Percentiles rank a stretch among this genome's conserved stretches.
Conservation (phyloP, 805 yeast species). For the Pichia nanzhaoensis region DNA sequence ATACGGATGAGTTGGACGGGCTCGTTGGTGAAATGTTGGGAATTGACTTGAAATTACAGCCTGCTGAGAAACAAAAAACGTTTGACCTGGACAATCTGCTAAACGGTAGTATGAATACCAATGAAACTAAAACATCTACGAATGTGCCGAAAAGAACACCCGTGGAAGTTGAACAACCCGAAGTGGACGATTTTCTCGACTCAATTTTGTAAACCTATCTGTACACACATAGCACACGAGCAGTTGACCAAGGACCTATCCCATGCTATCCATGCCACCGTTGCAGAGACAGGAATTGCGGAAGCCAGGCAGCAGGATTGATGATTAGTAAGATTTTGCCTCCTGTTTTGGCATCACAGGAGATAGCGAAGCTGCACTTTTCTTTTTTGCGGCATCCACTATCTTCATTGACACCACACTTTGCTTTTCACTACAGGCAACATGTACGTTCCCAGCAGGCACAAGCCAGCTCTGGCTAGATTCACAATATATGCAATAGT, state of each 20-base stretch:
- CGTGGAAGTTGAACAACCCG: conserved; percentile 1
- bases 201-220: conserved; percentile 7
- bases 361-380: background rate
- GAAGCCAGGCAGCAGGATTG: too few species aligned
- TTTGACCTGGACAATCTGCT: conserved; percentile 11
- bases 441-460: conserved; percentile 11
- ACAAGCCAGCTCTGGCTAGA: background rate
- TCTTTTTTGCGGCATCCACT: background rate
- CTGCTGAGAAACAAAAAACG: background rate
- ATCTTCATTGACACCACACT: too few species aligned
- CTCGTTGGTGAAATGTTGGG: conserved; percentile 13
- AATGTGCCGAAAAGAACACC: background rate
- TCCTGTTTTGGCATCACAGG: too few species aligned
- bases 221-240: too few species aligned
- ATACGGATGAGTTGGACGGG: conserved; percentile 11
- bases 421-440: background rate
- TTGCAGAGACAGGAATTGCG: too few species aligned
- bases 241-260: too few species aligned
- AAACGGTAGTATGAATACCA: background rate
- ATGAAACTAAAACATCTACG: too few species aligned
- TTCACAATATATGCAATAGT: background rate
- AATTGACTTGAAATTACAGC: conserved; percentile 4
- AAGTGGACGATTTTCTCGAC: conserved; percentile 13
- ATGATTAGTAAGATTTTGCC: too few species aligned
- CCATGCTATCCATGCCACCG: too few species aligned